phyloP scores from a whole-genome alignment of 441 rosid genomes.

The Gossypium davidsonii region DNA sequence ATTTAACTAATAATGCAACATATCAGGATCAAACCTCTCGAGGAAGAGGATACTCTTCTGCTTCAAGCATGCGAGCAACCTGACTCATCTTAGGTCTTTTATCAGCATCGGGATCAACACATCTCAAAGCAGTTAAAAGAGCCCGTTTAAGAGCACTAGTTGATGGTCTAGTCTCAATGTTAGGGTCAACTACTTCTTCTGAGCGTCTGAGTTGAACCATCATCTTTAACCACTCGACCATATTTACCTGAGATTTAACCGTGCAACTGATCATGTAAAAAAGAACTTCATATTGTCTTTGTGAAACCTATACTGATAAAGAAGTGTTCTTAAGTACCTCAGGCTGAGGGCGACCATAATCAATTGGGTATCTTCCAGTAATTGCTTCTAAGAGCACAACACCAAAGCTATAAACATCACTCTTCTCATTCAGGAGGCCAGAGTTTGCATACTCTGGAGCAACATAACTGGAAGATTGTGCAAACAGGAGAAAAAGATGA shows the following conservation, averaged over 20 bases:
- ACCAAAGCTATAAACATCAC: slow-evolving; percentile 76
- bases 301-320: slow-evolving; percentile 4
- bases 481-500: slow-evolving; percentile 1
- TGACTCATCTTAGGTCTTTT: slow-evolving; percentile 81
- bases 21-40: slow-evolving; percentile 47
- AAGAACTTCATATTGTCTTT: not conserved
- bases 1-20: not conserved
- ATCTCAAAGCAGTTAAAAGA: slow-evolving; percentile 68
- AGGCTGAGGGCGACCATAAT: slow-evolving; percentile 67
- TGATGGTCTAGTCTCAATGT: slow-evolving; percentile 50
- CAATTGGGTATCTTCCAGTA: slow-evolving; percentile 96
- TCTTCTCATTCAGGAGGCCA: slow-evolving; percentile 76
- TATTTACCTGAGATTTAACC: slow-evolving; percentile 46
- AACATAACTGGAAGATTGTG: slow-evolving; percentile 51
- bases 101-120: slow-evolving; percentile 70
- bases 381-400: slow-evolving; percentile 84
- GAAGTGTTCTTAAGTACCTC: slow-evolving; percentile 47
- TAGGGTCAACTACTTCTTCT: slow-evolving; percentile 64
- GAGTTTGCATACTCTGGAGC: slow-evolving; percentile 96
- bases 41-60: slow-evolving; percentile 66
- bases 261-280: slow-evolving; percentile 13
- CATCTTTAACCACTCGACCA: slow-evolving; percentile 76
- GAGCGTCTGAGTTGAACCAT: slow-evolving; percentile 65
- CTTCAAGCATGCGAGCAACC: slow-evolving; percentile 73
- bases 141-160: slow-evolving; percentile 60